Evolutionary conservation across 495 filamentous ascomycete genomes (phyloP).

Genomic region (Zalerion maritima): DNA sequence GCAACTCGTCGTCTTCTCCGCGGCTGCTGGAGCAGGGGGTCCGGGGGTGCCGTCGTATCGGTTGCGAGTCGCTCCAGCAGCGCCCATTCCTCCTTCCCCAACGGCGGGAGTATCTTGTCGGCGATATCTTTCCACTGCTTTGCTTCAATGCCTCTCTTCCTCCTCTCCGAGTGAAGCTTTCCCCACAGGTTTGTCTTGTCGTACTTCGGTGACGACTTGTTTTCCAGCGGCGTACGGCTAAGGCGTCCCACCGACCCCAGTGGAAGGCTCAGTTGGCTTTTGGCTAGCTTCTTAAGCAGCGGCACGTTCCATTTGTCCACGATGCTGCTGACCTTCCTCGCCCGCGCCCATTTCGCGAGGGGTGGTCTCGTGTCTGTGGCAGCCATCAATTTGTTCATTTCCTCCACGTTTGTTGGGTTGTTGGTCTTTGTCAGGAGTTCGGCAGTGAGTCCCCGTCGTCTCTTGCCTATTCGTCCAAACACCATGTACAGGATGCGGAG

Average conservation of each 20-base stretch:
- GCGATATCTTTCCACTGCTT: conserved; percentile 45
- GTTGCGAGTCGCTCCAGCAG: conserved; percentile 41
- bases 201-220: too few relatives aligned
- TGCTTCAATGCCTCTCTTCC: conserved; percentile 40
- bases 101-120: conserved; percentile 49
- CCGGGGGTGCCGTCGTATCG: conserved; percentile 33
- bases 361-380: conserved; percentile 1
- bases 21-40: conserved; percentile 13
- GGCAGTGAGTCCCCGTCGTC: conserved; percentile 45
- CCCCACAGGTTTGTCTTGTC: conserved; percentile 49
- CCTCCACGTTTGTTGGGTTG: too few relatives aligned
- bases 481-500: conserved; percentile 47
- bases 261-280: too few relatives aligned
- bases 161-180: conserved; percentile 35
- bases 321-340: conserved; percentile 3
- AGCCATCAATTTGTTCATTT: conserved; percentile 5
- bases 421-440: conserved; percentile 31
- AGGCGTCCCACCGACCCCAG: too few relatives aligned
- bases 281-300: conserved; percentile 21
- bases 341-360: conserved; percentile 1
- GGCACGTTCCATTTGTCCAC: conserved; percentile 27
- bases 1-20: conserved; percentile 17
- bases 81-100: conserved; percentile 51
- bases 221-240: too few relatives aligned
- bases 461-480: conserved; percentile 62